A percentile compares a stretch with the other conserved stretches of the same genome.
These are phyloP conservation scores for Picocystis salinarum DNA, from an alignment of 139 green algal genomes.

Conservation along the genomic window DNA sequence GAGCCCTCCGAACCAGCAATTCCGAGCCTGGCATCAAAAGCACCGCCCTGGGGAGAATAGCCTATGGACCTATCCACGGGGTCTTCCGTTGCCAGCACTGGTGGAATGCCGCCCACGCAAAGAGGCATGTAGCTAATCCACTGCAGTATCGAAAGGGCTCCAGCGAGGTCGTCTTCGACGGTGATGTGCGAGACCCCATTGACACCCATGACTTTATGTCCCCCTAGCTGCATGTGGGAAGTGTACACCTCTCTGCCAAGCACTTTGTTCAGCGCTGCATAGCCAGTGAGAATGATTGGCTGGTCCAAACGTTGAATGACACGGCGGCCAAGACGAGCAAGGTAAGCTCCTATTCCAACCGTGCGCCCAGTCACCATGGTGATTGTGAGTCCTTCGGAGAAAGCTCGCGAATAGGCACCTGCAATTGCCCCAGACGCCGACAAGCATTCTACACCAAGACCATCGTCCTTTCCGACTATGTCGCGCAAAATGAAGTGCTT, in stretches of 20 bases:
- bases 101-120: background rate
- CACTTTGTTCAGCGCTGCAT: constrained; percentile 94
- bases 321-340: constrained; percentile 76
- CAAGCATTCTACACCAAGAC: constrained; percentile 92
- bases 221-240: constrained; percentile 88
- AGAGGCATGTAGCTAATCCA: constrained; percentile 10
- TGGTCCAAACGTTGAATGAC: constrained; percentile 80
- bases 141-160: constrained; percentile 12
- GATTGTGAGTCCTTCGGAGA: constrained; percentile 78
- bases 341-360: constrained; percentile 96
- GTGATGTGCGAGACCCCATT: constrained; percentile 88
- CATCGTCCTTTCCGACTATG: constrained; percentile 85
- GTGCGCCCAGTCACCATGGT: constrained; percentile 76
- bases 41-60: too few relatives aligned
- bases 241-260: constrained; percentile 87
- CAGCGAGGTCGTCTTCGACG: constrained; percentile 83
- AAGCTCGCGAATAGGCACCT: constrained; percentile 30
- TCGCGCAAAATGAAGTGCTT: constrained; percentile 20
- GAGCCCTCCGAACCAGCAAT: too few relatives aligned
- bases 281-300: constrained; percentile 97
- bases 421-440: constrained; percentile 86
- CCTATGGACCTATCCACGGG: constrained; percentile 1
- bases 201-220: constrained; percentile 76
- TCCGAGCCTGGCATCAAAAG: too few relatives aligned
- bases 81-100: background rate